These are phyloP conservation scores for Suillus subaureus DNA, from an alignment of 768 basidiomycete species.

Conservation along the genomic window DNA sequence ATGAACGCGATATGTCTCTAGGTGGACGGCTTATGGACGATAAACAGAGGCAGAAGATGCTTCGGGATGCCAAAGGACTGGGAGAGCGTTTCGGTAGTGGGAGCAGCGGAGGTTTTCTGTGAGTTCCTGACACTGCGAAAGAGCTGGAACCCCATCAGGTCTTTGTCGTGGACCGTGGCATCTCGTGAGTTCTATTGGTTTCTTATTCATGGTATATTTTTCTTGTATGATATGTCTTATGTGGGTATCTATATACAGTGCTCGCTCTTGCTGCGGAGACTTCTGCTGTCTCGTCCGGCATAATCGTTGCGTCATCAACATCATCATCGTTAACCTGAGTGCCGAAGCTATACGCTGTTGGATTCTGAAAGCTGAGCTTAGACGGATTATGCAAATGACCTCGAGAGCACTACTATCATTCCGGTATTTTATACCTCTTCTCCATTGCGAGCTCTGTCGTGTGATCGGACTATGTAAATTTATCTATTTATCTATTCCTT, in stretches of 20 bases:
- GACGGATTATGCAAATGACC: conserved; percentile 4
- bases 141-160: neutral
- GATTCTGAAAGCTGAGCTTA: conserved; percentile 36
- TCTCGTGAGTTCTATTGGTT: neutral
- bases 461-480: neutral
- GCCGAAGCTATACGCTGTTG: conserved; percentile 49
- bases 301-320: neutral
- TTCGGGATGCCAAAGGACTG: conserved; percentile 80
- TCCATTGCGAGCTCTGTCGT: neutral
- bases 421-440: too few species aligned
- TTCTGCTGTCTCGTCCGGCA: neutral
- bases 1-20: conserved; percentile 84
- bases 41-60: conserved; percentile 69
- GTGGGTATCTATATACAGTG: neutral
- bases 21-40: conserved; percentile 92
- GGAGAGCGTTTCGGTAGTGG: conserved; percentile 83
- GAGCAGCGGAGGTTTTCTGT: conserved; percentile 66
- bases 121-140: conserved; percentile 10
- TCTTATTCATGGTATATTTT: neutral
- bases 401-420: neutral
- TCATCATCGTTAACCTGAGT: neutral
- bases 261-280: neutral
- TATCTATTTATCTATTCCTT: neutral
- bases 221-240: neutral
- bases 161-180: neutral